Base-by-base conservation (phyloP, 1,284 basidiomycete species). In the Puccinia polysora region DNA sequence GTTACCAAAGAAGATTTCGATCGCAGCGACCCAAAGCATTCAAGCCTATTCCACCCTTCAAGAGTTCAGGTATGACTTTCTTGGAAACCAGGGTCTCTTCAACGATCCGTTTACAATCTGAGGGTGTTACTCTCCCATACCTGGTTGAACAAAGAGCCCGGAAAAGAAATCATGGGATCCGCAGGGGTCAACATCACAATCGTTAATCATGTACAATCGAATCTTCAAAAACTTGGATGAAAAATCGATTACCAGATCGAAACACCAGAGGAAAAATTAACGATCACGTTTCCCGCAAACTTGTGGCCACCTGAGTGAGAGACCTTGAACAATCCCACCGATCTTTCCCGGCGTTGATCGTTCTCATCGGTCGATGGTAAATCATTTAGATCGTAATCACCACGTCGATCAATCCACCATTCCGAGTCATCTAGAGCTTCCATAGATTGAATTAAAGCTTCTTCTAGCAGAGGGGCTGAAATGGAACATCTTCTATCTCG, bases 231-330 rank as follows among this genome's bases (percentile, higher is more conserved):
- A n/a, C n/a, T n/a, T n/a, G n/a, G n/a, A n/a, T n/a, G n/a, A n/a
- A n/a, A n/a, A n/a, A n/a, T 69, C 23, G 62, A 65, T 53, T 63
- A 74, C 74, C 74, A 74, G 5, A 74, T 56, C 7, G 73, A 73
- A 32, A 67, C 59, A 6, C 74, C 73, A 38, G 55, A 63, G 15
- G 74, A 73, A 55, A 75, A 74, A 55, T 74, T 71, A 32, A 75
- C 36, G 45, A 75, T 74, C 20, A 75, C 63, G 49, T 75, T 75
- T 14, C 73, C 74, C 4, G 65, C 59, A 36, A 49, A 75, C 45
- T 65, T 65, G 49, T 75, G 74, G 18, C 73, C 73, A 53, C 74
- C 74, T 30, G 73, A 70, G 45, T 74, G 74, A 34, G 63, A 65
- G 28, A 50, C 18, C 15, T 65, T 32, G 38, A 65, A 65, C 18